Evolutionary conservation across 2,329 filamentous ascomycete species (phyloP).

Genomic region (Leptographium procerum): DNA sequence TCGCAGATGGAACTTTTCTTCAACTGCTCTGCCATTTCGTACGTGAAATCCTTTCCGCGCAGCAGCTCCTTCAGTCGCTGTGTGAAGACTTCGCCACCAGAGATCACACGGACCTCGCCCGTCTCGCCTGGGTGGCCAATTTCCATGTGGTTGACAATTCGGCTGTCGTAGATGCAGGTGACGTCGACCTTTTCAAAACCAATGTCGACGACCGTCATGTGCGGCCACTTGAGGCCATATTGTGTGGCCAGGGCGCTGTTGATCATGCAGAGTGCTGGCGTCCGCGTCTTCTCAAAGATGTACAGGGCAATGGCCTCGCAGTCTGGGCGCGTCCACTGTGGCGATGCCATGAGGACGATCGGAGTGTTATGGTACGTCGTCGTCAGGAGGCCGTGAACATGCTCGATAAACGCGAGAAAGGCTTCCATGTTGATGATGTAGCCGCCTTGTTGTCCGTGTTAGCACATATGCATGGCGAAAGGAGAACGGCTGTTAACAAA

Average conservation of each 20-base stretch:
- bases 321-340: constrained; percentile 81
- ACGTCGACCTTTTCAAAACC: constrained; percentile 88
- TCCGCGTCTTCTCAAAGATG: constrained; percentile 94
- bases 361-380: constrained; percentile 94
- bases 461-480: no score
- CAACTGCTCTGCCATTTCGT: constrained; percentile 59
- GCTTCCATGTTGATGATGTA: constrained; percentile 83
- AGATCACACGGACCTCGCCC: constrained; percentile 32
- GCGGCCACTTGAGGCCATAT: constrained; percentile 66
- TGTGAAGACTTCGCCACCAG: constrained; percentile 83
- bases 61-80: constrained; percentile 58
- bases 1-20: constrained; percentile 58
- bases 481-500: no score
- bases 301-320: constrained; percentile 84
- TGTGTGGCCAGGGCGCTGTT: constrained; percentile 80
- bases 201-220: constrained; percentile 80
- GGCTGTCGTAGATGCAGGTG: constrained; percentile 76
- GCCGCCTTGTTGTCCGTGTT: constrained; percentile 39
- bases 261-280: constrained; percentile 81
- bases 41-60: constrained; percentile 43
- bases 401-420: constrained; percentile 85
- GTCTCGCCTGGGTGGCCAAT: constrained; percentile 44
- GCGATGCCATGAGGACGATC: constrained; percentile 79
- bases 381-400: constrained; percentile 81
- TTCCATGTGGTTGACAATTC: constrained; percentile 56